Percentiles rank a stretch among this genome's conserved stretches.
phyloP scores from a whole-genome alignment of 129 eudicot species.

The Heracleum sosnowskyi region DNA sequence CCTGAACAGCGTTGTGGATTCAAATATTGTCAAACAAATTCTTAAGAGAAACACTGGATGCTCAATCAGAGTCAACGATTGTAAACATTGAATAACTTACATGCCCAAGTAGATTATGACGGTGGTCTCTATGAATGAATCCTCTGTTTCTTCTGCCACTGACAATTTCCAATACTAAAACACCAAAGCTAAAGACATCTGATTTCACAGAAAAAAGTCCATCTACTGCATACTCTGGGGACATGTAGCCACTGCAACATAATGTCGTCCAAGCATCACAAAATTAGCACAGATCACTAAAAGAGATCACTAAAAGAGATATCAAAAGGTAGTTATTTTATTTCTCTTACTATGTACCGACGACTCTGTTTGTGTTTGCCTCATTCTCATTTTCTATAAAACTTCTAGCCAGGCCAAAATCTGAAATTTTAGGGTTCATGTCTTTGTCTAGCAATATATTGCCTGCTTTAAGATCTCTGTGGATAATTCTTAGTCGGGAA shows the following conservation, averaged over 20 bases:
- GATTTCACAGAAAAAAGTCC: slow-evolving; percentile 29
- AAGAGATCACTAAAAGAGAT: neutral
- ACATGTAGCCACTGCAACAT: slow-evolving; percentile 33
- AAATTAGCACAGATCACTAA: neutral
- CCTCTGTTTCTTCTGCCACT: slow-evolving; percentile 32
- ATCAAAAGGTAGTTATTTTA: neutral
- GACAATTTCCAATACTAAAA: slow-evolving; percentile 29
- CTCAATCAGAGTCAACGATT: neutral
- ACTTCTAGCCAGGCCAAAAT: slow-evolving; percentile 39
- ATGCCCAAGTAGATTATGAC: slow-evolving; percentile 36
- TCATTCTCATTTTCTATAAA: slow-evolving; percentile 29
- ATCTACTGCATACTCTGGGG: slow-evolving; percentile 36
- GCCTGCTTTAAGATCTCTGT: slow-evolving; percentile 40
- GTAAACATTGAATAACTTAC: slow-evolving; percentile 17
- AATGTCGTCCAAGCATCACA: neutral
- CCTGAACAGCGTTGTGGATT: slow-evolving; percentile 16
- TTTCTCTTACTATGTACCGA: slow-evolving; percentile 40
- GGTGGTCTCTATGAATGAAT: slow-evolving; percentile 22
- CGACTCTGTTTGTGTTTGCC: slow-evolving; percentile 35
- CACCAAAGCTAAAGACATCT: slow-evolving; percentile 39
- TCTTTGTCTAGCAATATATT: slow-evolving; percentile 33
- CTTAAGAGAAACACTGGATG: neutral
- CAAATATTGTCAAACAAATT: neutral
- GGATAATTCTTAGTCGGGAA: slow-evolving; percentile 40
- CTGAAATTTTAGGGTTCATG: slow-evolving; percentile 44